phyloP scores from a whole-genome alignment of 768 basidiomycete species.

The Russula lepida region DNA sequence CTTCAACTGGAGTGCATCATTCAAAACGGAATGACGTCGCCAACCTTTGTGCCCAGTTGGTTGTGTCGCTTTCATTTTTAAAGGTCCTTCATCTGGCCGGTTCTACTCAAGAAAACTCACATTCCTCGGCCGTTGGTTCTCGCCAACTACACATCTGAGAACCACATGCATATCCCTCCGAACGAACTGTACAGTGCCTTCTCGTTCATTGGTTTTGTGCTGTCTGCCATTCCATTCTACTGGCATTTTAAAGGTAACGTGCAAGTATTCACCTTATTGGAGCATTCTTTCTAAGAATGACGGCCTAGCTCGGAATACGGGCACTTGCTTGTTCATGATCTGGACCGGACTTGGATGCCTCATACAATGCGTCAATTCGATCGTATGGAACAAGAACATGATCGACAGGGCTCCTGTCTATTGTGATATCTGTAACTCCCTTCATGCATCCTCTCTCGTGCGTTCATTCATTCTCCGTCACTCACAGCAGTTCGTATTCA shows the following conservation, averaged over 20 bases:
- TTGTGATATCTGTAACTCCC: conserved; percentile 48
- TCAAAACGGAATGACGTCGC: too few relatives aligned
- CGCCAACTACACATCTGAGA: too few relatives aligned
- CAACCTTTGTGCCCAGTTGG: too few relatives aligned
- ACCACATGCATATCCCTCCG: too few relatives aligned
- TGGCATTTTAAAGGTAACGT: conserved; percentile 45
- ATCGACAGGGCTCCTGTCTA: conserved; percentile 39
- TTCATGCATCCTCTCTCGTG: not conserved
- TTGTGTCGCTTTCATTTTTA: too few relatives aligned
- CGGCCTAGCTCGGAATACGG: conserved; percentile 52
- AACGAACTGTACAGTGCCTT: conserved; percentile 26
- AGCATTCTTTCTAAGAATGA: not conserved
- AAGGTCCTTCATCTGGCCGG: too few relatives aligned
- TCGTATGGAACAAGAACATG: conserved; percentile 59
- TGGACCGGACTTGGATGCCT: conserved; percentile 41
- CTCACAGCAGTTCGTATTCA: conserved; percentile 33
- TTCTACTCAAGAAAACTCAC: too few relatives aligned
- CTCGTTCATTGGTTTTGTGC: conserved; percentile 39
- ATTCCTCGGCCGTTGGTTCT: too few relatives aligned
- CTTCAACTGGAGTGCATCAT: too few relatives aligned
- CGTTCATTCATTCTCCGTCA: not conserved
- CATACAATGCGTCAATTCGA: conserved; percentile 48
- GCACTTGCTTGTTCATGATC: conserved; percentile 62
- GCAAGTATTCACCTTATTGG: not conserved
- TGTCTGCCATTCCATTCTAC: conserved; percentile 42